These are phyloP conservation scores for Phylloporus sp. DNA, from an alignment of 768 basidiomycete species.

Conservation along the genomic window DNA sequence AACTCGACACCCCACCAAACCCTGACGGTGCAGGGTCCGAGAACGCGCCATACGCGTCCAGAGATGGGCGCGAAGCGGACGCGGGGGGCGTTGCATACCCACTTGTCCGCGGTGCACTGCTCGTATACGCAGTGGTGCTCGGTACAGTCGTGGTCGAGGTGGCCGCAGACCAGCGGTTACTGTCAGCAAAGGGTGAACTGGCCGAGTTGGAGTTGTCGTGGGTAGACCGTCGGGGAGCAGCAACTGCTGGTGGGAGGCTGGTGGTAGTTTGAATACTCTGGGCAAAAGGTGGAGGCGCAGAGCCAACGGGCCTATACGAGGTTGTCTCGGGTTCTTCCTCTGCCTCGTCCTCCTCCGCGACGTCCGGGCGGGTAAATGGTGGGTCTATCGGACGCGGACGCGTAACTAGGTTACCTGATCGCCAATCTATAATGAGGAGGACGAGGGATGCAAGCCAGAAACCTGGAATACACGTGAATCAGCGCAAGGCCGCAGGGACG, in stretches of 20 bases:
- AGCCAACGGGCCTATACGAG: conserved; percentile 43
- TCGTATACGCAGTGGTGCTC: conserved; percentile 22
- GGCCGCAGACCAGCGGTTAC: conserved; percentile 43
- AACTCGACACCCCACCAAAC: conserved; percentile 44
- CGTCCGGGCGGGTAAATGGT: conserved; percentile 63
- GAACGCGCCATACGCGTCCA: conserved; percentile 90
- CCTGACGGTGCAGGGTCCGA: conserved; percentile 81
- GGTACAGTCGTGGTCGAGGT: conserved; percentile 24
- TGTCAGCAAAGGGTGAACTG: conserved; percentile 47
- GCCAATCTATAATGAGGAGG: conserved; percentile 71
- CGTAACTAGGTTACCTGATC: conserved; percentile 49
- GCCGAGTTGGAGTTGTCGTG: conserved; percentile 21
- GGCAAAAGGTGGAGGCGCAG: conserved; percentile 30
- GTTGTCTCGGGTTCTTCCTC: conserved; percentile 49
- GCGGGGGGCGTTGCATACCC: conserved; percentile 31
- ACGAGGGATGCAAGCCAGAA: conserved; percentile 71
- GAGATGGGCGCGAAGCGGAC: conserved; percentile 52
- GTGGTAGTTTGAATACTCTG: conserved; percentile 20
- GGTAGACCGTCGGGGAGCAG: conserved; percentile 20
- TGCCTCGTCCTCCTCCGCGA: conserved; percentile 46
- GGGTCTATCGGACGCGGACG: conserved; percentile 58
- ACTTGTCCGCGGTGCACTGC: conserved; percentile 18
- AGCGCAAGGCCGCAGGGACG: not conserved
- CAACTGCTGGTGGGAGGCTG: conserved; percentile 6
- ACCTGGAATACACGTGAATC: conserved; percentile 35